Evolutionary conservation across 495 filamentous ascomycete species (phyloP).

Genomic region (Aspergillus heteromorphus): DNA sequence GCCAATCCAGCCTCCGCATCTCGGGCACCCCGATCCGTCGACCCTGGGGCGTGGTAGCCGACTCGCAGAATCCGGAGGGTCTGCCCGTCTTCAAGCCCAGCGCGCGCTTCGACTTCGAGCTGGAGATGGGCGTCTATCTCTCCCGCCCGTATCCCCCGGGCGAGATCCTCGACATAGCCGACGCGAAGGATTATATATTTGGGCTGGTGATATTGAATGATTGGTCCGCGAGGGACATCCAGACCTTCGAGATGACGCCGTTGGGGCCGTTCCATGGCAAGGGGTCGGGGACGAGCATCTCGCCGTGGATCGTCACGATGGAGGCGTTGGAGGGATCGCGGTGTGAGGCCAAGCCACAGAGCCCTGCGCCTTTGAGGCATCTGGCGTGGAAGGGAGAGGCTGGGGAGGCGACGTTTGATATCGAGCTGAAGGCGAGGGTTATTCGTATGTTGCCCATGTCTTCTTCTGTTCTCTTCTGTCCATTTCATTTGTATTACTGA

Average conservation of each 20-base stretch:
- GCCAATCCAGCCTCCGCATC: conserved; percentile 63
- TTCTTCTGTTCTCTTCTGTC: background rate
- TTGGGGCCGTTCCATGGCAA: conserved; percentile 53
- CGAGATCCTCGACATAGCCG: conserved; percentile 10
- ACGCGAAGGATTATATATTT: conserved; percentile 56
- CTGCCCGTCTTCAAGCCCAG: conserved; percentile 47
- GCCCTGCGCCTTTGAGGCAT: conserved; percentile 9
- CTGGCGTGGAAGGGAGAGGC: conserved; percentile 9
- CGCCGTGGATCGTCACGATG: conserved; percentile 74
- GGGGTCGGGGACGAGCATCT: conserved; percentile 76
- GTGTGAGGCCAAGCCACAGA: background rate
- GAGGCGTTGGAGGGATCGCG: conserved; percentile 66
- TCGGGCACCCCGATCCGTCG: conserved; percentile 59
- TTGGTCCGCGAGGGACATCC: conserved; percentile 50
- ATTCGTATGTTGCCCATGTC: conserved; percentile 17
- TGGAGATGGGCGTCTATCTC: conserved; percentile 74
- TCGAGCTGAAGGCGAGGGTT: conserved; percentile 14
- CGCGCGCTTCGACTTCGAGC: conserved; percentile 66
- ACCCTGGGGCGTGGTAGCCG: conserved; percentile 47
- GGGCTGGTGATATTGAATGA: conserved; percentile 84
- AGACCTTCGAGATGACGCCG: conserved; percentile 30
- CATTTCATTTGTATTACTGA: background rate
- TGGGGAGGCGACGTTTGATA: conserved; percentile 14
- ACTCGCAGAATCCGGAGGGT: conserved; percentile 39
- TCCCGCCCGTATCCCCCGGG: conserved; percentile 29